These are phyloP conservation scores for Chloris gayana DNA, from an alignment of 176 grass and related monocot genomes.

Conservation along the genomic window DNA sequence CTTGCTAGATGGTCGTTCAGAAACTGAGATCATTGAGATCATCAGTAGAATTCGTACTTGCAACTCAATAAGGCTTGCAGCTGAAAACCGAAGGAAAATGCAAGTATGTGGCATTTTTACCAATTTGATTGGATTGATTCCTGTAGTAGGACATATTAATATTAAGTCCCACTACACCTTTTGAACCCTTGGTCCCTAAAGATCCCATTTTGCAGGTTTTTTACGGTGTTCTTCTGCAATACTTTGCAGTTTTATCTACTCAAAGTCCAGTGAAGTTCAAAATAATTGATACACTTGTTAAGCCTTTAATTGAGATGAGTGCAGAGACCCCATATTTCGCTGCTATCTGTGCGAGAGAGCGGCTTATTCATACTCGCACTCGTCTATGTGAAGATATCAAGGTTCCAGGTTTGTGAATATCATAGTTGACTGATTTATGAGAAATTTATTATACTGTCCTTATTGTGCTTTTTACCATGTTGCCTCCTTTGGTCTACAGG, in stretches of 20 bases:
- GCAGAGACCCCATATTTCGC: slow-evolving; percentile 94
- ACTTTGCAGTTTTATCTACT: slow-evolving; percentile 81
- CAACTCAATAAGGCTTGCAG: slow-evolving; percentile 87
- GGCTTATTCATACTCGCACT: slow-evolving; percentile 66
- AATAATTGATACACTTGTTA: slow-evolving; percentile 84
- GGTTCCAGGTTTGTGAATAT: slow-evolving; percentile 63
- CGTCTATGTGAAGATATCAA: slow-evolving; percentile 81
- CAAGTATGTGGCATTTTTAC: slow-evolving; percentile 57
- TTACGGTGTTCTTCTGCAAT: slow-evolving; percentile 92
- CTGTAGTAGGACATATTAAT: background rate
- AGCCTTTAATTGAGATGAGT: slow-evolving; percentile 93
- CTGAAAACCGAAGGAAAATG: slow-evolving; percentile 95
- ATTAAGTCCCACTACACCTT: background rate
- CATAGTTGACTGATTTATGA: slow-evolving; percentile 21
- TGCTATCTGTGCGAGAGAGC: slow-evolving; percentile 88
- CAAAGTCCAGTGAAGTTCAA: slow-evolving; percentile 71
- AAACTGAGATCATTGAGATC: slow-evolving; percentile 80
- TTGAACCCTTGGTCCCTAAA: slow-evolving; percentile 4
- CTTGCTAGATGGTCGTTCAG: slow-evolving; percentile 81
- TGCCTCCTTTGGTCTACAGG: slow-evolving; percentile 47
- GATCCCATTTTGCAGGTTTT: slow-evolving; percentile 70
- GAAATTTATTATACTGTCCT: slow-evolving; percentile 35
- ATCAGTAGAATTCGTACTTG: slow-evolving; percentile 81
- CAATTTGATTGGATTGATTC: background rate
- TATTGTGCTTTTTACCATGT: slow-evolving; percentile 9